These are phyloP conservation scores for Xylariaceae sp. DNA, from an alignment of 2,329 filamentous ascomycete species.

Conservation along the genomic window DNA sequence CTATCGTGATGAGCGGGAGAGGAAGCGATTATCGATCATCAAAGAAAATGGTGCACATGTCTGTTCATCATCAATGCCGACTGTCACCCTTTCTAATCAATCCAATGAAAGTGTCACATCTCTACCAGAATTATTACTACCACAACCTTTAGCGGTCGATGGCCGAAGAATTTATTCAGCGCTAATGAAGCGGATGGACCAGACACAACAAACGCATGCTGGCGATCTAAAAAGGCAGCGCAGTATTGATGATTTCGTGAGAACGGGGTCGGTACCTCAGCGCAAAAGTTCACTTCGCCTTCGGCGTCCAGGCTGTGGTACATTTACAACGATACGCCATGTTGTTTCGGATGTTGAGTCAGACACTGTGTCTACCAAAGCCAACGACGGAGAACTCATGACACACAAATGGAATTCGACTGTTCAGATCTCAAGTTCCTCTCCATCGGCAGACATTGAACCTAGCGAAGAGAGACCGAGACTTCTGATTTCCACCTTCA, in stretches of 20 bases:
- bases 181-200: slow-evolving; percentile 61
- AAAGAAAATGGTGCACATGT: slow-evolving; percentile 59
- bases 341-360: slow-evolving; percentile 33
- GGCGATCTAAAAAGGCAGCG: slow-evolving; percentile 30
- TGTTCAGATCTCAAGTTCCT: background rate
- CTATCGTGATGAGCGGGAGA: slow-evolving; percentile 51
- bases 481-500: slow-evolving; percentile 11
- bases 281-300: slow-evolving; percentile 30
- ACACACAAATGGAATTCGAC: background rate
- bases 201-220: slow-evolving; percentile 41
- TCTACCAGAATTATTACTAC: slow-evolving; percentile 17
- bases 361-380: slow-evolving; percentile 23
- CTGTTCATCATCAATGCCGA: slow-evolving; percentile 46
- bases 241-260: slow-evolving; percentile 26
- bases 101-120: slow-evolving; percentile 27
- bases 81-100: slow-evolving; percentile 34
- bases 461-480: background rate
- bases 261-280: slow-evolving; percentile 26
- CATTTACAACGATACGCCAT: slow-evolving; percentile 35
- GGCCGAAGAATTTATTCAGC: slow-evolving; percentile 68
- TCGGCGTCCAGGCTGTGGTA: slow-evolving; percentile 5
- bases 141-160: slow-evolving; percentile 48
- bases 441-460: background rate
- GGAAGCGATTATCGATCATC: slow-evolving; percentile 68
- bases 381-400: slow-evolving; percentile 4